Conservation (phyloP, 176 grass and related monocot genomes). For the Aegilops sharonensis region DNA sequence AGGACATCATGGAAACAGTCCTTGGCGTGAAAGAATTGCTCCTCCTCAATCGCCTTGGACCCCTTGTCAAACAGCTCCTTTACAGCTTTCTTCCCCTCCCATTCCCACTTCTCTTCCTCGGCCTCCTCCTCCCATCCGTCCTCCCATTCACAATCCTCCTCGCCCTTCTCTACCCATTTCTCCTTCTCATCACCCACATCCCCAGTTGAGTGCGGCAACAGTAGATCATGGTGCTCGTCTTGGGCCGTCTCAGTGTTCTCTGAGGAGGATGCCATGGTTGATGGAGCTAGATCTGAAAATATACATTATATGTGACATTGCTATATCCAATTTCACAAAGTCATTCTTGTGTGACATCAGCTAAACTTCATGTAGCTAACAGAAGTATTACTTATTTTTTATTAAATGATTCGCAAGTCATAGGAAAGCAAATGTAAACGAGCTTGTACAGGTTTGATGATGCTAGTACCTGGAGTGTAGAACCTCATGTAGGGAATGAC, state of each 20-base stretch:
- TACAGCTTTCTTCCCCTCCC: background rate
- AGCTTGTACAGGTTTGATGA: background rate
- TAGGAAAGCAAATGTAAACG: background rate
- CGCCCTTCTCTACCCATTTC: background rate
- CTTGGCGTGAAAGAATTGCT: background rate
- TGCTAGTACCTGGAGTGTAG: slow-evolving; percentile 15
- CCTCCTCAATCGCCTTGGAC: background rate
- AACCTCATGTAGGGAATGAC: background rate
- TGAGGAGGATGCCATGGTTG: background rate
- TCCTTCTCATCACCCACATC: background rate
- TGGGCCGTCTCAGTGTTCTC: background rate
- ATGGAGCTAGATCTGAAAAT: background rate
- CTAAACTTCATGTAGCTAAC: background rate
- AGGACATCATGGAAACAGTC: background rate
- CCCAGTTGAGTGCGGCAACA: background rate
- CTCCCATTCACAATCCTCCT: background rate
- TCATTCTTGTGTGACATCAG: background rate
- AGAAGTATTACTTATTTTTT: background rate
- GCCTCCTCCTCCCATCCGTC: background rate
- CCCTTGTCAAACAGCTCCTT: background rate
- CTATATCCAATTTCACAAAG: background rate
- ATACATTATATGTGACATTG: background rate
- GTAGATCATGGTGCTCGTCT: background rate
- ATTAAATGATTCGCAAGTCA: background rate
- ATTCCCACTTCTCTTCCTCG: background rate